Conservation (phyloP, 2,329 filamentous ascomycete species). For the Herpotrichia juniperi region DNA sequence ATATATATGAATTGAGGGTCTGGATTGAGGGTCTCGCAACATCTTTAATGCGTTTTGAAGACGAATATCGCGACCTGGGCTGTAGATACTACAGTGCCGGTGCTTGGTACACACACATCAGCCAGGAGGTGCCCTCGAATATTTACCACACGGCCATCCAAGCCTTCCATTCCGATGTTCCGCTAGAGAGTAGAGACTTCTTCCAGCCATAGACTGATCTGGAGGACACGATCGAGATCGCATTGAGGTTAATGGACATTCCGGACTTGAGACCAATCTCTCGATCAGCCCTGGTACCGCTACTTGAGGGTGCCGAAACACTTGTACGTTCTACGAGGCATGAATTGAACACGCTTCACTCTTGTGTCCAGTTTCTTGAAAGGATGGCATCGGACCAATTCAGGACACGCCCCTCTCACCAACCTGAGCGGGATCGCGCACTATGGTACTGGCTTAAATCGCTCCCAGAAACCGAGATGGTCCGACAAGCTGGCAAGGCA, state of each 20-base stretch:
- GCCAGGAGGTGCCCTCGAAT: neutral
- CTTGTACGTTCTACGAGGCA: neutral
- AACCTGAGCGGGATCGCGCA: neutral
- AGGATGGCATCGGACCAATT: neutral
- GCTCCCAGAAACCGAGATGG: conserved; percentile 4
- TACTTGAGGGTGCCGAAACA: no score
- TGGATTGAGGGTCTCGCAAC: neutral
- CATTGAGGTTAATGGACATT: neutral
- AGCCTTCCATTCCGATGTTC: conserved; percentile 4
- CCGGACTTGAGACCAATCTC: neutral
- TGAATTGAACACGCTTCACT: neutral
- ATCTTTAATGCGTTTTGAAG: conserved; percentile 1
- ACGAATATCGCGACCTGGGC: conserved; percentile 5
- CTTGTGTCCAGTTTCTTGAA: neutral
- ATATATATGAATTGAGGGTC: neutral
- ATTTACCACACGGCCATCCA: neutral
- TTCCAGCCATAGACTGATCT: neutral
- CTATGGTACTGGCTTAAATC: conserved; percentile 5
- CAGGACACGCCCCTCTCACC: neutral
- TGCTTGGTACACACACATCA: neutral
- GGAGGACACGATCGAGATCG: neutral
- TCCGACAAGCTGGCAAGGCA: neutral
- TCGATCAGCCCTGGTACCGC: no score
- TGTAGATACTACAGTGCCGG: neutral
- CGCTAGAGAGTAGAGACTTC: neutral